Conservation (phyloP, 371 early-diverging fungal genomes). For the Rhizopus stolonifer region DNA sequence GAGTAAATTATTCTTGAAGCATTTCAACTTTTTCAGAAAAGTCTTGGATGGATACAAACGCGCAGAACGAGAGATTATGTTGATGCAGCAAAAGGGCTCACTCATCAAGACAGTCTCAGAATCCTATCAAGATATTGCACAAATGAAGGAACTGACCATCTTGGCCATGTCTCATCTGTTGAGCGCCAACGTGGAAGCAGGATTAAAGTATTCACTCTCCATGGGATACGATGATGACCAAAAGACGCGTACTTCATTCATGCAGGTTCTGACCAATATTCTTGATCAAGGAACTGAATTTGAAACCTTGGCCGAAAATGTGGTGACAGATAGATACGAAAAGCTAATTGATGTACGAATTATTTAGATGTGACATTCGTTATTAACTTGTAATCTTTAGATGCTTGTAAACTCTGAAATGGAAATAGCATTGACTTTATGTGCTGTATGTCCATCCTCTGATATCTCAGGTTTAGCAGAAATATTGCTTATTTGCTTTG, state of each 20-base stretch:
- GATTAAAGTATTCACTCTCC: conserved; percentile 82
- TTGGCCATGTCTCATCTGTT: conserved; percentile 85
- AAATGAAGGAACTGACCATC: conserved; percentile 80
- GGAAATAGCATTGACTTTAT: conserved; percentile 77
- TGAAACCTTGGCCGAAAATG: conserved; percentile 76
- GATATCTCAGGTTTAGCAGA: conserved; percentile 85
- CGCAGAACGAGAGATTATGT: conserved; percentile 36
- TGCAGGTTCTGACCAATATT: conserved; percentile 89
- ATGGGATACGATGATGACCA: conserved; percentile 92
- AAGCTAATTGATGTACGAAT: conserved; percentile 66
- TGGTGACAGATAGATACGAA: conserved; percentile 70
- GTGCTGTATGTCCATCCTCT: conserved; percentile 81
- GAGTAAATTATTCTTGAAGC: conserved; percentile 74
- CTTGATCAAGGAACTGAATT: conserved; percentile 86
- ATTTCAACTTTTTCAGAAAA: conserved; percentile 84
- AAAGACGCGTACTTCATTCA: conserved; percentile 83
- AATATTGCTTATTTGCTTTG: conserved; percentile 76
- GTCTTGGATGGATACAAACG: conserved; percentile 79
- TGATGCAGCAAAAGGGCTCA: not conserved
- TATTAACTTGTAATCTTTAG: conserved; percentile 20
- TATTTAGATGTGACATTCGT: not conserved
- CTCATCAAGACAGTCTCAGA: not conserved
- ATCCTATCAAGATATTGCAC: conserved; percentile 54
- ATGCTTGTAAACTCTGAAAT: conserved; percentile 67
- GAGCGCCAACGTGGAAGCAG: conserved; percentile 88